Evolutionary conservation across 495 filamentous ascomycete genomes (phyloP).

Genomic region (Xylaria telfairii): DNA sequence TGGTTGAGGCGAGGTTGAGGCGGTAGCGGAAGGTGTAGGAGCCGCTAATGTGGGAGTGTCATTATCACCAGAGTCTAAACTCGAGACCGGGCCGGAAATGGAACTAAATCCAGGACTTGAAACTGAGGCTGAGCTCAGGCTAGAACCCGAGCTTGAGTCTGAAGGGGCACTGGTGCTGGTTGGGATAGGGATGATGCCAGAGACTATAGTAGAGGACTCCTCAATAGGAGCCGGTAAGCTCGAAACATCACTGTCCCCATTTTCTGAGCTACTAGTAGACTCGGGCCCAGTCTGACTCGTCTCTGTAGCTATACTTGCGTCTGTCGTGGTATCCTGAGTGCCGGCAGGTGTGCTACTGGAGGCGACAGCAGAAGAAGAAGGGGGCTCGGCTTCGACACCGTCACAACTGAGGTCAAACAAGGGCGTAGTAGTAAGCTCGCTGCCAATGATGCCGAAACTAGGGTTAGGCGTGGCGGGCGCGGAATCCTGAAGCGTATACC

Average conservation of each 20-base stretch:
- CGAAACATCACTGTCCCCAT: slow-evolving; percentile 30
- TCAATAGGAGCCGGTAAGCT: slow-evolving; percentile 36
- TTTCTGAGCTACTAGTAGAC: slow-evolving; percentile 30
- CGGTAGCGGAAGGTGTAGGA: slow-evolving; percentile 27
- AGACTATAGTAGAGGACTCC: slow-evolving; percentile 31
- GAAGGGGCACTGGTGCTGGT: neutral
- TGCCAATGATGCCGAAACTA: slow-evolving; percentile 69
- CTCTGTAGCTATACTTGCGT: slow-evolving; percentile 10
- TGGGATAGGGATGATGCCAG: slow-evolving; percentile 23
- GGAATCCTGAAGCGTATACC: slow-evolving; percentile 67
- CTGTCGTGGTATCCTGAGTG: neutral
- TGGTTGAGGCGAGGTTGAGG: slow-evolving; percentile 27
- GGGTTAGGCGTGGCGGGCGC: slow-evolving; percentile 62
- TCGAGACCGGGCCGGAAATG: neutral
- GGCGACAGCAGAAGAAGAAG: slow-evolving; percentile 24
- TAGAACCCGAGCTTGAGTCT: neutral
- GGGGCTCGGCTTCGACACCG: slow-evolving; percentile 19
- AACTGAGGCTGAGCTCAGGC: neutral
- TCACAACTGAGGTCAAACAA: slow-evolving; percentile 68
- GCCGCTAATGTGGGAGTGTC: slow-evolving; percentile 3
- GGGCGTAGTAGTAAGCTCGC: slow-evolving; percentile 56
- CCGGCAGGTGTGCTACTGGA: slow-evolving; percentile 8
- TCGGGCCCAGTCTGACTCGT: slow-evolving; percentile 20
- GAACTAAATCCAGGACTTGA: neutral
- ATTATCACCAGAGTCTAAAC: neutral